Percentiles rank a stretch among this genome's conserved stretches.
phyloP scores from a whole-genome alignment of 495 filamentous ascomycete genomes.

The Cercophora sp. region DNA sequence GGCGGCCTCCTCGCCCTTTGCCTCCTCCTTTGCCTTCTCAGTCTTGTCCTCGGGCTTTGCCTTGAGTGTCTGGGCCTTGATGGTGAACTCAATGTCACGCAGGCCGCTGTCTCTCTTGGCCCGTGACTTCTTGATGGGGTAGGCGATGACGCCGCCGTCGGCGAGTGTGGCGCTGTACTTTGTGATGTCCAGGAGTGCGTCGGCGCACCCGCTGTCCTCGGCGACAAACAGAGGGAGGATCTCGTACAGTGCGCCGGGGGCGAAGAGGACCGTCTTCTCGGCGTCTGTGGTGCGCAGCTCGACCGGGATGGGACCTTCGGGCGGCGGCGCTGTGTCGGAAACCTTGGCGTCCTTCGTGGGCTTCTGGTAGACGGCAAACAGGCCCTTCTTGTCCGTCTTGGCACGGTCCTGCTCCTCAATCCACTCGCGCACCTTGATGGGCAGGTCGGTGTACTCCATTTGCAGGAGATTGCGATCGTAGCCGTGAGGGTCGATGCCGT shows the following conservation, averaged over 20 bases:
- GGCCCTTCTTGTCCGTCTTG: constrained; percentile 17
- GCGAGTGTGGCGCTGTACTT: constrained; percentile 26
- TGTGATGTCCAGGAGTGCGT: constrained; percentile 20
- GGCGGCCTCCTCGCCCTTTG: background rate
- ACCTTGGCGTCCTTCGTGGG: constrained; percentile 9
- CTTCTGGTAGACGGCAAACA: constrained; percentile 29
- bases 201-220: constrained; percentile 28
- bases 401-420: constrained; percentile 34
- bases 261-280: constrained; percentile 28
- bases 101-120: constrained; percentile 13
- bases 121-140: constrained; percentile 22
- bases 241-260: constrained; percentile 32
- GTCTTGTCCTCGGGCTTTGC: constrained; percentile 15
- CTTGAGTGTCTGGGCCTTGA: constrained; percentile 29
- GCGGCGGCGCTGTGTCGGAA: constrained; percentile 12
- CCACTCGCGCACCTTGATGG: constrained; percentile 32
- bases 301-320: constrained; percentile 13
- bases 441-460: constrained; percentile 32
- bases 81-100: constrained; percentile 27
- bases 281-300: constrained; percentile 21
- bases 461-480: constrained; percentile 31
- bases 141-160: constrained; percentile 31
- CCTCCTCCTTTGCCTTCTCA: constrained; percentile 5
- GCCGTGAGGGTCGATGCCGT: constrained; percentile 35
- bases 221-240: constrained; percentile 33